Evolutionary conservation across 805 yeast species (phyloP), one percentile per base, ranked within the genome.

Genomic region (Saccharomycopsis synnaedendra): DNA sequence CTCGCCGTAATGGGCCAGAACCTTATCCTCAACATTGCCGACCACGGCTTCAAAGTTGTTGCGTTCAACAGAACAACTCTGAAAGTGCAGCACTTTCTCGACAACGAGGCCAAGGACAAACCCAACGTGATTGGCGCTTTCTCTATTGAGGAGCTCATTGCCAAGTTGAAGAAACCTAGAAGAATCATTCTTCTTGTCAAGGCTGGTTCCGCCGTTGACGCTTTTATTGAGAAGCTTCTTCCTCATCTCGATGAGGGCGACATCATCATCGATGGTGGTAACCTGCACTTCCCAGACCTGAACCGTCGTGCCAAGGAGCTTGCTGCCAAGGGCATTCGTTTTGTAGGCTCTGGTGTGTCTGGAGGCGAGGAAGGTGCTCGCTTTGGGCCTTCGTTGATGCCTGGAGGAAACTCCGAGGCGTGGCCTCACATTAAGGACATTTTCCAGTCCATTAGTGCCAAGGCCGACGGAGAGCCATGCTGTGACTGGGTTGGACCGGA

Each of bases 301-400:
- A 89, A 89, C 84, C 88, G 97, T 74, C 86, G 98, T 72, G 87
- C 71, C 75, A 90, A 76, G 51, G 95, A 88, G 66, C 78, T 90
- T 67, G 80, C 83, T 68, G 73, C 69, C 49, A 80, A 90, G 76
- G 97, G 95, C 41, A 81, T 89, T 64, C 72, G 78, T 57, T 93
- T 87, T 59, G 97, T 90, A 56, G 98, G 98, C 63, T 89, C 96
- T 54, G 98, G 98, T 84, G 97, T 93, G 56, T 90, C 97, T 59
- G 98, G 98, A 71, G 98, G 98, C 76, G 98, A 90, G 74, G 98
- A 90, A 69, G 98, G 98, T 77, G 98, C 98, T 61, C 86, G 98
- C 73, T 78, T 85, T 70, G 98, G 98, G 64, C 98, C 98, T 55
- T 89, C 97, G 55, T 78, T 90, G 69, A 90, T 90, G 98, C 98